A percentile compares a stretch with the other conserved stretches of the same genome.
phyloP scores from a whole-genome alignment of 345 rosid species.

The Corchorus capsularis region DNA sequence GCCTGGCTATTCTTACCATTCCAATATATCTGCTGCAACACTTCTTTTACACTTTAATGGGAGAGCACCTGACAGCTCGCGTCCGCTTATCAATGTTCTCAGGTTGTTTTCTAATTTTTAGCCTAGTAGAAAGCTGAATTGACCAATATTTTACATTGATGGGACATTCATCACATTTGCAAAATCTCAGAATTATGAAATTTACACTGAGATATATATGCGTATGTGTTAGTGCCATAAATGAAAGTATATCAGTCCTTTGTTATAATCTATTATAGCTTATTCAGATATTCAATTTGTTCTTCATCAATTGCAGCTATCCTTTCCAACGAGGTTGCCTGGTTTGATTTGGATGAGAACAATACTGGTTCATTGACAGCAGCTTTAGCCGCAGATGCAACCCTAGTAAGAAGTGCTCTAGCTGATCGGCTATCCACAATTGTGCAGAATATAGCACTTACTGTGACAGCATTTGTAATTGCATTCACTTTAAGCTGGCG shows the following conservation, averaged over 20 bases:
- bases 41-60: slow-evolving; percentile 81
- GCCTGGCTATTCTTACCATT: slow-evolving; percentile 47
- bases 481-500: slow-evolving; percentile 81
- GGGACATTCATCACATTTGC: slow-evolving; percentile 1
- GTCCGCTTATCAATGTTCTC: slow-evolving; percentile 73
- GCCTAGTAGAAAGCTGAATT: slow-evolving; percentile 2
- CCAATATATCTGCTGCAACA: slow-evolving; percentile 76
- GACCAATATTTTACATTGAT: not conserved
- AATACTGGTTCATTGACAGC: slow-evolving; percentile 65
- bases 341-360: slow-evolving; percentile 90
- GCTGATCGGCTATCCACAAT: slow-evolving; percentile 85
- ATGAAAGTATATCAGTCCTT: not conserved
- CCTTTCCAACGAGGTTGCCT: slow-evolving; percentile 77
- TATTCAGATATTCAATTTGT: not conserved
- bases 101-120: slow-evolving; percentile 40
- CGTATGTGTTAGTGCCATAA: not conserved
- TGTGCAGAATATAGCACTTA: slow-evolving; percentile 76
- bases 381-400: slow-evolving; percentile 79
- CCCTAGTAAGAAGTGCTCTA: slow-evolving; percentile 68
- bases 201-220: not conserved
- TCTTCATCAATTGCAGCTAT: slow-evolving; percentile 57
- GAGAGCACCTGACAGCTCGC: slow-evolving; percentile 74
- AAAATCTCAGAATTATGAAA: not conserved
- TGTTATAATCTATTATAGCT: not conserved
- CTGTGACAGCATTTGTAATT: slow-evolving; percentile 65